Evolutionary conservation across 495 filamentous ascomycete genomes (phyloP).

Genomic region (Aspergillus campestris): DNA sequence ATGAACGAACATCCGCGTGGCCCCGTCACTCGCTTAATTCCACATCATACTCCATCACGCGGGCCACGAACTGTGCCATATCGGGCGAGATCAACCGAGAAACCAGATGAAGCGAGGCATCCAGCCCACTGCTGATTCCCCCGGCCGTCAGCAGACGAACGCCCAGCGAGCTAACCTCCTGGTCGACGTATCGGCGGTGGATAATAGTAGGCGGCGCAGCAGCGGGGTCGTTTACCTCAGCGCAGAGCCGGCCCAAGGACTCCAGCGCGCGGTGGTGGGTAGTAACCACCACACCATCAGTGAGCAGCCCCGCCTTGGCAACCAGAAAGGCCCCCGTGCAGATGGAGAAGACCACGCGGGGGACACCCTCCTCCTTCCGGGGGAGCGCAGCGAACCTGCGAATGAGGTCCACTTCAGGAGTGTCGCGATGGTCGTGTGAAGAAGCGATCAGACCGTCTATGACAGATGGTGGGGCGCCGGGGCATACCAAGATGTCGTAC

Average conservation of each 20-base stretch:
- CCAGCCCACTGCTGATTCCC: slow-evolving; percentile 66
- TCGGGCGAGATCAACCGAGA: slow-evolving; percentile 62
- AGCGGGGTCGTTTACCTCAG: slow-evolving; percentile 16
- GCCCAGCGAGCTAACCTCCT: slow-evolving; percentile 56
- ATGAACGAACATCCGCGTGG: too few relatives aligned
- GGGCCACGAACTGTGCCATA: slow-evolving; percentile 57
- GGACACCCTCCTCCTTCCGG: slow-evolving; percentile 2
- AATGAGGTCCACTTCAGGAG: slow-evolving; percentile 21
- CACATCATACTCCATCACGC: slow-evolving; percentile 64
- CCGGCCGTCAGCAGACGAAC: slow-evolving; percentile 70
- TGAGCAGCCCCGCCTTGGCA: slow-evolving; percentile 60
- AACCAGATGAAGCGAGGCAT: slow-evolving; percentile 71
- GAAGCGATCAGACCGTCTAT: slow-evolving; percentile 14
- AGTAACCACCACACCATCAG: slow-evolving; percentile 65
- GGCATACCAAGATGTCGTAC: slow-evolving; percentile 63
- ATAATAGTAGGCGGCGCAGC: slow-evolving; percentile 63
- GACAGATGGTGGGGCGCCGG: slow-evolving; percentile 35
- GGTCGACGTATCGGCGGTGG: slow-evolving; percentile 70
- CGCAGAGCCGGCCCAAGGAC: slow-evolving; percentile 56
- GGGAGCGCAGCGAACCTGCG: slow-evolving; percentile 20
- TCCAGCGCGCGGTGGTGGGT: slow-evolving; percentile 56
- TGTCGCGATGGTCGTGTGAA: not conserved
- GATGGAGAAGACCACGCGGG: slow-evolving; percentile 60
- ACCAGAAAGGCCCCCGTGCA: slow-evolving; percentile 69
- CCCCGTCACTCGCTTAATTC: slow-evolving; percentile 7